Base-by-base conservation (phyloP, 192 early-diverging fungal species). In the Coemansia sp. region DNA sequence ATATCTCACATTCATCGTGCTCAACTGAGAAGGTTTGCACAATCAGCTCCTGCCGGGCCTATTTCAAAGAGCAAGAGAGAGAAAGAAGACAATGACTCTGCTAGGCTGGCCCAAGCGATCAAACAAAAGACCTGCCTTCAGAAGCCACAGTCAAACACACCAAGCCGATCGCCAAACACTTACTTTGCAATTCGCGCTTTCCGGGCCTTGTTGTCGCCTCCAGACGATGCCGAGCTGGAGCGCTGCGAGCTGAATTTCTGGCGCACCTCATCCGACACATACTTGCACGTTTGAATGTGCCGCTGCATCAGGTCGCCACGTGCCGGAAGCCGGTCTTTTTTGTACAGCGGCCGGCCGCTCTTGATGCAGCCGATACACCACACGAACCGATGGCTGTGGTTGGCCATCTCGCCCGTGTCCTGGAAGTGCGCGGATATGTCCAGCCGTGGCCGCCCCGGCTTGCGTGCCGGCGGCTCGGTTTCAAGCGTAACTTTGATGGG, bases 391-490 rank as follows among this genome's bases (percentile, higher is more conserved):
- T 78, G 76, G 60, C 76, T 78, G 48, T 78, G 64, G 70, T 78
- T 78, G 17, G 76, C 76, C 76, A 78, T 78, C 43, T 78, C 76
- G 45, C 76, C 76, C 1, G 76, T 78, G 68, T 78, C 76, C 34
- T 78, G 76, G 41, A 72, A 78, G 45, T 72, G 60, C n/a, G 69
- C 64, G 31, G 76, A 78, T 11, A 78, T 78, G 60, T 66, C 68
- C 26, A 72, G 60, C 18, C 76, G 69, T 15, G 76, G 76, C n/a
- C 76, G 69, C 10, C 76, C 76, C 2, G 76, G 76, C 63, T 66
- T 69, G 63, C 74, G 74, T 10, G 45, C 63, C 28, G 74, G 74
- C 38, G 74, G 67, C 51, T 76, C 74, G 18, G 74, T 76, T 28
- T 70, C 74, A 15, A 76, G 56, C 26, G 48, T 41, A 5, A 76